A percentile compares a stretch with the other conserved stretches of the same genome.
These are phyloP conservation scores for Cystofilobasidium bisporidii DNA, from an alignment of 768 basidiomycete species.

Conservation along the genomic window DNA sequence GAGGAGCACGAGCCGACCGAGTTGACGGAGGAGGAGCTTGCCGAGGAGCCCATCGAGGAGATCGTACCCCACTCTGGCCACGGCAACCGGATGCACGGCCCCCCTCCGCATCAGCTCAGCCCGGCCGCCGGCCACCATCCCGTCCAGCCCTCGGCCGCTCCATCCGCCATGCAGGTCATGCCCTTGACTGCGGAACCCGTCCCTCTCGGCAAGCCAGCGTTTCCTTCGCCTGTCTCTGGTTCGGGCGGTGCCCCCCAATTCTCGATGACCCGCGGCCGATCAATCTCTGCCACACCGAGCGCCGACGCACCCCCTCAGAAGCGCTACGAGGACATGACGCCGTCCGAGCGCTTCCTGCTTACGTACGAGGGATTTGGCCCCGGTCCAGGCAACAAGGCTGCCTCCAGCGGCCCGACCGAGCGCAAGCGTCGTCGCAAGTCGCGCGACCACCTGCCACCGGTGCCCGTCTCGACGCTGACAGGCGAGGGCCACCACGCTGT, in stretches of 20 bases:
- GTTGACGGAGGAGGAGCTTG: background rate
- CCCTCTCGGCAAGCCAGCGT: background rate
- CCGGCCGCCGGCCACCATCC: background rate
- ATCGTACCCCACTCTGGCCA: conserved; percentile 12
- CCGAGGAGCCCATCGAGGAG: conserved; percentile 14
- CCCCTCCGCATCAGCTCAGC: background rate
- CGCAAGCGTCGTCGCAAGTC: background rate
- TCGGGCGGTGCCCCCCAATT: background rate
- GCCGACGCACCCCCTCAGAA: background rate
- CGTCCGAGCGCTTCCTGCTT: conserved; percentile 24
- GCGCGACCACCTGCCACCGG: background rate
- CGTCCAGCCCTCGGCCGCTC: background rate
- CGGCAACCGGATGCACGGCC: conserved; percentile 1
- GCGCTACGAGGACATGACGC: conserved; percentile 21
- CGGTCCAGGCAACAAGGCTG: conserved; percentile 14
- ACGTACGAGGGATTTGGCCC: conserved; percentile 13
- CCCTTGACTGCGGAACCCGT: background rate
- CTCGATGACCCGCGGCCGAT: background rate
- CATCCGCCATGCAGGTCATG: background rate
- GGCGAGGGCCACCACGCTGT: background rate
- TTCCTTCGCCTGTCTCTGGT: background rate
- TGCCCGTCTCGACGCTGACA: conserved; percentile 1
- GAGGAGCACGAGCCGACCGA: conserved; percentile 3
- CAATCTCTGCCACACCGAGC: background rate
- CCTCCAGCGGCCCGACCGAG: background rate